Conservation (phyloP, 768 basidiomycete genomes). For the Termitomyces sp. region DNA sequence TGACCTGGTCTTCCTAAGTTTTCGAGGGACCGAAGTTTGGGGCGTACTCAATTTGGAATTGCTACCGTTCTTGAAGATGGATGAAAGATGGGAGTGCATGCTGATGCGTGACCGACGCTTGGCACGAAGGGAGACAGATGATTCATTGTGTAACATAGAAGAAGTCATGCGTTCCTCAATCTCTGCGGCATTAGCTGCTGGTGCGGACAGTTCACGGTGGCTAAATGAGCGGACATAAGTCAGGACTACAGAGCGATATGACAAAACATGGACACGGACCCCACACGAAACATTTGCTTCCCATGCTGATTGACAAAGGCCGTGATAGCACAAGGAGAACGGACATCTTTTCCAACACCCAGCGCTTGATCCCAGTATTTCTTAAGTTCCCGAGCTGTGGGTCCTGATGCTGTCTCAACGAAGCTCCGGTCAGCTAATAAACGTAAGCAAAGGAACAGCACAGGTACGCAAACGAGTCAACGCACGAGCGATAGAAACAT, state of each 20-base stretch:
- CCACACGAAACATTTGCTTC: conserved; percentile 69
- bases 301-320: conserved; percentile 79
- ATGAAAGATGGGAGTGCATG: conserved; percentile 45
- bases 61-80: conserved; percentile 40
- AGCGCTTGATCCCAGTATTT: conserved; percentile 62
- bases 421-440: conserved; percentile 62
- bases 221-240: conserved; percentile 25
- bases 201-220: conserved; percentile 55
- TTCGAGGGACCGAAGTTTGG: conserved; percentile 33
- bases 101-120: conserved; percentile 65
- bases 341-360: conserved; percentile 59
- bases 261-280: conserved; percentile 39
- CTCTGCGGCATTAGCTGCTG: conserved; percentile 45
- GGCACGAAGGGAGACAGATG: conserved; percentile 33
- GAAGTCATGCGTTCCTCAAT: conserved; percentile 39
- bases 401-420: conserved; percentile 74
- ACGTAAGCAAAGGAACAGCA: conserved; percentile 9
- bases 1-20: conserved; percentile 68
- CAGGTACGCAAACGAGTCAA: conserved; percentile 12
- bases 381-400: conserved; percentile 74
- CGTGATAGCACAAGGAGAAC: conserved; percentile 81
- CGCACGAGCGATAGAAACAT: conserved; percentile 56
- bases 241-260: background rate
- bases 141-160: conserved; percentile 26
- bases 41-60: conserved; percentile 24